Conservation (phyloP, 2,329 filamentous ascomycete species). For the Microascus cirrosus region DNA sequence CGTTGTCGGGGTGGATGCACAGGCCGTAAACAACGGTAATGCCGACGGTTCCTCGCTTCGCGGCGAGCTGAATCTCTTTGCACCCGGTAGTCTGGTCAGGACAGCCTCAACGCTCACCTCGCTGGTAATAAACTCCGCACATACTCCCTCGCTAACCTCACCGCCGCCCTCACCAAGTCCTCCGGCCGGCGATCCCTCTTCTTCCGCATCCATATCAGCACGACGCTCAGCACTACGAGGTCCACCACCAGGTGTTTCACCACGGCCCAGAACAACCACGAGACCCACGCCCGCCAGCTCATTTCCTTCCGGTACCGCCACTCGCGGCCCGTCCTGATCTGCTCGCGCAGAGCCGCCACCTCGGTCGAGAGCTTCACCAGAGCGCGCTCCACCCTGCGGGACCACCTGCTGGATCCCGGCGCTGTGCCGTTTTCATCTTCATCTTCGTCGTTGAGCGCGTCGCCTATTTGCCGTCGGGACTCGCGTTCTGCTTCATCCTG, state of each 20-base stretch:
- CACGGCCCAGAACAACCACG: slow-evolving; percentile 57
- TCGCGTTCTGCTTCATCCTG: slow-evolving; percentile 56
- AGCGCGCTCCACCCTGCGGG: slow-evolving; percentile 70
- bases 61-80: neutral
- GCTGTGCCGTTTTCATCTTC: slow-evolving; percentile 22
- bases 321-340: slow-evolving; percentile 68
- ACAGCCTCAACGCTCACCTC: slow-evolving; percentile 21
- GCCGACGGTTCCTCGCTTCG: neutral
- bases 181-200: slow-evolving; percentile 62
- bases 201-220: slow-evolving; percentile 62
- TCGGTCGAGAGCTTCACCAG: slow-evolving; percentile 86
- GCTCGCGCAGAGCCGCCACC: slow-evolving; percentile 82
- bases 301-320: slow-evolving; percentile 55
- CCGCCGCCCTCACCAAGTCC: slow-evolving; percentile 56
- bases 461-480: slow-evolving; percentile 30
- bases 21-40: neutral
- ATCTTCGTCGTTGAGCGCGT: slow-evolving; percentile 32
- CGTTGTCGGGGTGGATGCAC: neutral
- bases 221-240: slow-evolving; percentile 49
- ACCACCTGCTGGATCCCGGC: slow-evolving; percentile 50
- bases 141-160: slow-evolving; percentile 48
- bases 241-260: slow-evolving; percentile 69
- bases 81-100: neutral
- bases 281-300: slow-evolving; percentile 57
- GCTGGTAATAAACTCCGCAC: slow-evolving; percentile 46